Evolutionary conservation across 2,329 filamentous ascomycete species (phyloP).

Genomic region (Xylaria sp.): DNA sequence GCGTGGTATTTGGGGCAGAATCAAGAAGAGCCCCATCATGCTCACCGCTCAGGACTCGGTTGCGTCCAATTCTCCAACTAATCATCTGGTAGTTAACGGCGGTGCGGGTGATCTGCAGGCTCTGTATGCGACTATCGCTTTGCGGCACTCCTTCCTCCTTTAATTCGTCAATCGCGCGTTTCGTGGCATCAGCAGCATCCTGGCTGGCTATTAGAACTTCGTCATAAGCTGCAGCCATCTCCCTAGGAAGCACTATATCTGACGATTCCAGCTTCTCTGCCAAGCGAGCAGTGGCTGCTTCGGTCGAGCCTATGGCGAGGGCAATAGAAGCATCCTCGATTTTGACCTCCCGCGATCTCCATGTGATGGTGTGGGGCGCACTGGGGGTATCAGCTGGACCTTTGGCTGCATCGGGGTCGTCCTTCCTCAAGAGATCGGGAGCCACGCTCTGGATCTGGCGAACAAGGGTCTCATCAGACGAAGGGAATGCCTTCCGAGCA

Average conservation of each 20-base stretch:
- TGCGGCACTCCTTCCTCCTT: constrained; percentile 81
- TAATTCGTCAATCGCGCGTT: constrained; percentile 90
- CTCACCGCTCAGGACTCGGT: constrained; percentile 83
- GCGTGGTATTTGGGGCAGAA: constrained; percentile 51
- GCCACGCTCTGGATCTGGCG: constrained; percentile 74
- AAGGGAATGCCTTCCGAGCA: constrained; percentile 78
- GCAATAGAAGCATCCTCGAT: constrained; percentile 94
- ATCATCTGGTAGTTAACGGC: constrained; percentile 94
- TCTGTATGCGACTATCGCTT: constrained; percentile 86
- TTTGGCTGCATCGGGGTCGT: constrained; percentile 53
- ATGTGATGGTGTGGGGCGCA: constrained; percentile 77
- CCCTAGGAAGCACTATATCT: constrained; percentile 57
- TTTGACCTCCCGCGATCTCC: constrained; percentile 83
- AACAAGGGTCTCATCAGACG: constrained; percentile 65
- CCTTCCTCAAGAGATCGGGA: constrained; percentile 67
- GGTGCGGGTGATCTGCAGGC: constrained; percentile 88
- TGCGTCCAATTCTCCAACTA: constrained; percentile 92
- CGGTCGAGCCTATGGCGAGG: constrained; percentile 76
- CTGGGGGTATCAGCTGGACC: constrained; percentile 57
- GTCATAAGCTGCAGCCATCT: constrained; percentile 87
- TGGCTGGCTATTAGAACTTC: constrained; percentile 88
- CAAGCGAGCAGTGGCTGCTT: constrained; percentile 57
- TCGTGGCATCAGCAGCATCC: constrained; percentile 91
- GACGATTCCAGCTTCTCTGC: constrained; percentile 54
- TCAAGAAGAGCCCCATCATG: constrained; percentile 74